Evolutionary conservation across 805 yeast species (phyloP), one percentile per base, ranked within the genome.

Genomic region (Kuraishia ogatae): DNA sequence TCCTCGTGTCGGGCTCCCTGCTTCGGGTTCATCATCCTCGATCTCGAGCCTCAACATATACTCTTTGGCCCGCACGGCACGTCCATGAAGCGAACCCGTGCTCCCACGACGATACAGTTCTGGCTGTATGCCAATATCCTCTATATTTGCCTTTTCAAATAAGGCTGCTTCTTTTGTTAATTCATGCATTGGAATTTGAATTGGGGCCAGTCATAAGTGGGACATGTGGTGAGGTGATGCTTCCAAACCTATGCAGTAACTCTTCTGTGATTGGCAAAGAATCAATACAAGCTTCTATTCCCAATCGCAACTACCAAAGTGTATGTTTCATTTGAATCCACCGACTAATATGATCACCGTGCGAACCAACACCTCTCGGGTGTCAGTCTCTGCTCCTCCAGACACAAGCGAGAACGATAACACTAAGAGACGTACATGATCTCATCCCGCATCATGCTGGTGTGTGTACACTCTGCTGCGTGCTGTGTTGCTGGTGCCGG

Each of bases 91-190:
- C n/a, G 50, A 53, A 13, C 39, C 22, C n/a, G n/a, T n/a, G 35
- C 48, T 23, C n/a, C 55, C 20, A 19, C 35, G 51, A 7, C 22
- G 50, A 51, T 61, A 59, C 54, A 61, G 60, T 28, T 50, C 56
- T 10, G 64, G 62, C 55, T 65, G 70, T 1, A 63, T 53, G 5
- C 71, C 70, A 52, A 67, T 60, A 48, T 67, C 71, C 47, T 66
- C 70, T 2, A 67, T 59, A 46, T 67, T 67, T 6, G 68, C 68
- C 59, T 62, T 59, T 56, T 67, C 71, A 54, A 67, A 67, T 28
- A 65, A 59, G 57, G 67, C 71, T 4, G 68, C 69, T 53, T 66
- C 70, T 49, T 60, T 61, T 19, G 55, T 51, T 17, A 53, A 13
- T 23, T 50, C 53, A 22, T 52, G 55, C 51, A 21, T 64, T 35